These are phyloP conservation scores for Boletellus emodensis DNA, from an alignment of 768 basidiomycete species.

Conservation along the genomic window DNA sequence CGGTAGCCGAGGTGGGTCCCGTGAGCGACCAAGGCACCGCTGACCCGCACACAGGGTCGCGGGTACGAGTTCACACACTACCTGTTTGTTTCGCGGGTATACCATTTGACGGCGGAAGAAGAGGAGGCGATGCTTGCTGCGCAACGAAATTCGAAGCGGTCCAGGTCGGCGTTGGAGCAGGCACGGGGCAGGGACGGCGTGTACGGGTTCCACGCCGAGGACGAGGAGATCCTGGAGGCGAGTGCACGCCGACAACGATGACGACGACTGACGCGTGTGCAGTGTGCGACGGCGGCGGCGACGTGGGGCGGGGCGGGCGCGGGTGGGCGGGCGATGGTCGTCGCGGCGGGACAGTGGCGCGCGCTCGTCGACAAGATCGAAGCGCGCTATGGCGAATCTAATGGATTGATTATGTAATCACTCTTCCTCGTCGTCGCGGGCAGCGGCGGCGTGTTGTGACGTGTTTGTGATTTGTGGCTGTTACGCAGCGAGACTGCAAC, in stretches of 20 bases:
- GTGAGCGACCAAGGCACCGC: not conserved
- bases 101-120: slow-evolving; percentile 68
- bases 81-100: slow-evolving; percentile 74
- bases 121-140: slow-evolving; percentile 47
- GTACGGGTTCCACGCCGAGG: slow-evolving; percentile 84
- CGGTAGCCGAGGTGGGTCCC: slow-evolving; percentile 52
- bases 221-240: slow-evolving; percentile 68
- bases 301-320: slow-evolving; percentile 51
- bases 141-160: slow-evolving; percentile 38
- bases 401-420: slow-evolving; percentile 4
- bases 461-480: slow-evolving; percentile 18
- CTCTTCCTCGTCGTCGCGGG: slow-evolving; percentile 4
- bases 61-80: slow-evolving; percentile 72
- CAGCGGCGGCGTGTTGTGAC: slow-evolving; percentile 12
- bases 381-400: slow-evolving; percentile 29
- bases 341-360: slow-evolving; percentile 43
- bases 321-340: slow-evolving; percentile 60
- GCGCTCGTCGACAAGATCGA: slow-evolving; percentile 39
- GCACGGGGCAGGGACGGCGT: slow-evolving; percentile 36
- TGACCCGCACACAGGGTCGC: slow-evolving; percentile 37
- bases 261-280: not conserved
- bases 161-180: slow-evolving; percentile 18
- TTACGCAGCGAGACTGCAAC: slow-evolving; percentile 4
- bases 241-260: not conserved
- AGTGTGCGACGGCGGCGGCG: slow-evolving; percentile 19